Conservation (phyloP, 1,284 basidiomycete species). For the Trichosporon asahii region DNA sequence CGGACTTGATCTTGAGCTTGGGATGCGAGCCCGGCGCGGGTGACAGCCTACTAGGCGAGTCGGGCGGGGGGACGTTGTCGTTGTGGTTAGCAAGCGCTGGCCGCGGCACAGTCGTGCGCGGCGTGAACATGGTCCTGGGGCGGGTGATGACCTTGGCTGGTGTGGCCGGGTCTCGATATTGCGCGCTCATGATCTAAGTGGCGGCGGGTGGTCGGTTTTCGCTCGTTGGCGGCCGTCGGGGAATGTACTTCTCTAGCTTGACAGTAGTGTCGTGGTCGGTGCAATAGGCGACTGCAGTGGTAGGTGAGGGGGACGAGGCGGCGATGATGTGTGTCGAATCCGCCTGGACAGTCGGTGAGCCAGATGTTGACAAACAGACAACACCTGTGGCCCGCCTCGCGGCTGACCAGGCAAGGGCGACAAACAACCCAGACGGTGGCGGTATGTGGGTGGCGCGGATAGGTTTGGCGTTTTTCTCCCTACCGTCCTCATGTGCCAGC, state of each 20-base stretch:
- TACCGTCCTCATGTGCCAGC: neutral
- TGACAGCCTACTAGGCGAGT: conserved; percentile 18
- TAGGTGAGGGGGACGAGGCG: neutral
- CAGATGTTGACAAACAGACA: conserved; percentile 5
- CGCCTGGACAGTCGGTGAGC: neutral
- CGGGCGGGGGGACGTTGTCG: conserved; percentile 19
- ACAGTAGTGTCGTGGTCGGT: neutral
- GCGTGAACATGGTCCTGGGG: conserved; percentile 1
- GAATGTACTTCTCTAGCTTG: neutral
- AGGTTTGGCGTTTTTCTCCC: neutral
- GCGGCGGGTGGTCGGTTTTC: neutral
- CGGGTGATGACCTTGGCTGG: conserved; percentile 6
- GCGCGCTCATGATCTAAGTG: neutral
- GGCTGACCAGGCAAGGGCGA: neutral
- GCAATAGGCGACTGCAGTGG: neutral
- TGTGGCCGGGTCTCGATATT: neutral
- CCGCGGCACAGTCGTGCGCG: conserved; percentile 10
- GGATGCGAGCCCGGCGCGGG: conserved; percentile 7
- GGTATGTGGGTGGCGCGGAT: neutral
- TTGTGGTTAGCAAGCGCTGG: conserved; percentile 15
- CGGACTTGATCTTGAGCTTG: conserved; percentile 43
- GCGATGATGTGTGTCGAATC: neutral
- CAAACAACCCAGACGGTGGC: neutral
- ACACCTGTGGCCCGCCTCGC: neutral
- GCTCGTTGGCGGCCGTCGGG: neutral